phyloP scores from a whole-genome alignment of 2,329 filamentous ascomycete genomes.

The Bipolaris oryzae region DNA sequence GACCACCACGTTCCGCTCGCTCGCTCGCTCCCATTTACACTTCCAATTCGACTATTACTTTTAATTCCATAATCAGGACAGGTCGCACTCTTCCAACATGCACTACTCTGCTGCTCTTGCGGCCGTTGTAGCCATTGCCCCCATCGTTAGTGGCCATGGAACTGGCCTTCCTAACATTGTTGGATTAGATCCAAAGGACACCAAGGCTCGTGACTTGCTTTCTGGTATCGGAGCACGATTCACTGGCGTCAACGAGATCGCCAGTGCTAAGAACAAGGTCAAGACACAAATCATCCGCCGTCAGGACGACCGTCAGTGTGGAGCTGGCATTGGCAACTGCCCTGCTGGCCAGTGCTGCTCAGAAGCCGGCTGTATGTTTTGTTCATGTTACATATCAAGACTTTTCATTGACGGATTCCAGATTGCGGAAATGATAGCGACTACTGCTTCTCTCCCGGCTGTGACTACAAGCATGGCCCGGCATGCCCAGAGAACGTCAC shows the following conservation, averaged over 20 bases:
- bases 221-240: conserved; percentile 35
- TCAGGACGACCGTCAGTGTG: conserved; percentile 45
- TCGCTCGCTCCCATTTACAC: conserved; percentile 31
- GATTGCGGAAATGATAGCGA: conserved; percentile 61
- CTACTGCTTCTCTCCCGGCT: conserved; percentile 67
- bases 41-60: conserved; percentile 12
- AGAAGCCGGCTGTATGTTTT: conserved; percentile 35
- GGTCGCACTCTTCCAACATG: conserved; percentile 30
- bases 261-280: conserved; percentile 12
- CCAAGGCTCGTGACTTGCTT: conserved; percentile 44
- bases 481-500: conserved; percentile 65
- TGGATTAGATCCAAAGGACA: conserved; percentile 43
- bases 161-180: conserved; percentile 40
- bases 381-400: not conserved
- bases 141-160: conserved; percentile 42
- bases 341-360: conserved; percentile 46
- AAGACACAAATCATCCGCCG: conserved; percentile 31
- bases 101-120: conserved; percentile 42
- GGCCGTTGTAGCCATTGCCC: conserved; percentile 36
- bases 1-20: conserved; percentile 43
- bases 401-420: conserved; percentile 20
- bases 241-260: conserved; percentile 27
- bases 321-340: conserved; percentile 38
- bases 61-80: conserved; percentile 36
- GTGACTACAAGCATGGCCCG: conserved; percentile 65